phyloP scores from a whole-genome alignment of 2,329 filamentous ascomycete species.

The Penicillium sp. region DNA sequence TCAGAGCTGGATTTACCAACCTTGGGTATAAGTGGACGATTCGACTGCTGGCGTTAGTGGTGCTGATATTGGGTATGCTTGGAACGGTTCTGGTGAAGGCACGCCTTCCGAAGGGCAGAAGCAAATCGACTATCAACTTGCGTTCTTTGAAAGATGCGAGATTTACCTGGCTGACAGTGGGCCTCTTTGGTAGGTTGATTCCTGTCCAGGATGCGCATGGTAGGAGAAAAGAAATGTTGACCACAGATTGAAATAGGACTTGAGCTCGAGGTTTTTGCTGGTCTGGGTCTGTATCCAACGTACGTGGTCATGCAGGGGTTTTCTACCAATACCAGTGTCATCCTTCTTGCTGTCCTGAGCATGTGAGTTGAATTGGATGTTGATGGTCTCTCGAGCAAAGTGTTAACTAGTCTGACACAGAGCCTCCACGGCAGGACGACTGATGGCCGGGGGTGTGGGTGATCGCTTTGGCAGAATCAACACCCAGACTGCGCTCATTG shows the following conservation, averaged over 20 bases:
- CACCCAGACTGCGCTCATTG: slow-evolving; percentile 31
- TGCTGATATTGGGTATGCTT: slow-evolving; percentile 30
- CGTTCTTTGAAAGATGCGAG: slow-evolving; percentile 42
- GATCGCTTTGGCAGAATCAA: slow-evolving; percentile 49
- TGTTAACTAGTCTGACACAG: slow-evolving; percentile 14
- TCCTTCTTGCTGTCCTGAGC: slow-evolving; percentile 39
- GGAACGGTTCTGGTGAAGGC: slow-evolving; percentile 36
- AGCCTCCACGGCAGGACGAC: slow-evolving; percentile 43
- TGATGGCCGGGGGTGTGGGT: slow-evolving; percentile 44
- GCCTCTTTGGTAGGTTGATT: slow-evolving; percentile 40
- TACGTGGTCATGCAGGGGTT: slow-evolving; percentile 30
- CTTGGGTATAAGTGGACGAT: slow-evolving; percentile 42
- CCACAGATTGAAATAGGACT: slow-evolving; percentile 16
- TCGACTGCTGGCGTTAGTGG: slow-evolving; percentile 36
- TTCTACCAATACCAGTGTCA: slow-evolving; percentile 27
- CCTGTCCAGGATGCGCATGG: accelerated
- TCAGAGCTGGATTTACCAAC: slow-evolving; percentile 31
- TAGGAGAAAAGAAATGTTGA: background rate
- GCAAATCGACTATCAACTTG: slow-evolving; percentile 40
- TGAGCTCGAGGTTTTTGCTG: slow-evolving; percentile 31
- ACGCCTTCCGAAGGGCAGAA: slow-evolving; percentile 34
- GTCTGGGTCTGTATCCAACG: slow-evolving; percentile 28
- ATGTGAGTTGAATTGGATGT: slow-evolving; percentile 18
- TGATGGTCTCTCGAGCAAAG: background rate
- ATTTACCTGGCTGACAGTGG: slow-evolving; percentile 45